Evolutionary conservation across 73 alveolate genomes (phyloP), one percentile per base, ranked within the genome.

Genomic region (Paramecium caudatum): DNA sequence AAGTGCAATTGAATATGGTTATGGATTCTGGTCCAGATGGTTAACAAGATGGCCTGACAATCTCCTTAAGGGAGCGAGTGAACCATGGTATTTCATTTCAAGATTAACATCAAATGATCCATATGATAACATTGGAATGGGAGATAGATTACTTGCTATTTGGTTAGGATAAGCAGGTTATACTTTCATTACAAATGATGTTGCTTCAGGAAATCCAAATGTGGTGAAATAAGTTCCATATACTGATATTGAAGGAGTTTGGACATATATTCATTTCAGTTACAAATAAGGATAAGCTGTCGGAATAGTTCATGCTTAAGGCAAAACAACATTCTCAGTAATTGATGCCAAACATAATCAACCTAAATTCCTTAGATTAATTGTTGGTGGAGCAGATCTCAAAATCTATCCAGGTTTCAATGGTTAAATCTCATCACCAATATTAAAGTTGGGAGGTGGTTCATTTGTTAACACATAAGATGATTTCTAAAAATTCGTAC

Each of bases 11-110:
- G 88, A 74, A 74, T 74, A 74, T 13, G 88, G 88, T 16, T 74
- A 74, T 74, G 88, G 88, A 39, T 74, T 74, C 21, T 74, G 88
- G 88, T 39, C 69, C 2, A 74, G 88, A 74, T 74, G 62, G 69
- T 27, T 74, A 0, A 74, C 88, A 12, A 36, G 68, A 39, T 74
- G 39, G 55, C 88, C 88, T 21, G 88, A 74, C 9, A 21, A 2
- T 10, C 47, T 74, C 0, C 9, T 65, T 33, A 39, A 30, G 19
- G 88, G 88, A 8, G 65, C 47, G 16, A 43, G 46, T 41, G 65
- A 74, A 74, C 88, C 88, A 74, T 74, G 88, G 88, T 74, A 74
- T 43, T 74, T 74, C 65, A 39, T 74, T 3, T 37, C 69, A n/a
- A 74, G 88, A 74, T 74, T 74, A 4, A 74, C 88, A 16, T 19